These are phyloP conservation scores for Camelina laxa DNA, from an alignment of 345 rosid genomes.

Conservation along the genomic window DNA sequence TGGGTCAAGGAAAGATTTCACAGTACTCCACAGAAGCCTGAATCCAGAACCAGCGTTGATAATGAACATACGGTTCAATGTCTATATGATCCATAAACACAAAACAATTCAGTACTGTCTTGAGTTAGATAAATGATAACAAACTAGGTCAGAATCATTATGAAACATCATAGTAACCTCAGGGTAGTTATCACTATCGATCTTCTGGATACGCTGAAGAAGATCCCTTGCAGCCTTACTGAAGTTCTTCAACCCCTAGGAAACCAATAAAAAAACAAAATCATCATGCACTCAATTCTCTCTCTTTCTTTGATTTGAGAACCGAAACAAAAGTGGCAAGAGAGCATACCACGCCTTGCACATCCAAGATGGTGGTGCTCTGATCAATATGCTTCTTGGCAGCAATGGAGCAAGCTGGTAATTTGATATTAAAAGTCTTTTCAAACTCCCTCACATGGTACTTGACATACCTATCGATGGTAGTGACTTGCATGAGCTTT, in stretches of 20 bases:
- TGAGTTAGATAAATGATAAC: conserved; percentile 15
- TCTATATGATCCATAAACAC: conserved; percentile 50
- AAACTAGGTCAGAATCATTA: not conserved
- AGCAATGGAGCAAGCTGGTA: conserved; percentile 82
- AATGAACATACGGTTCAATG: conserved; percentile 95
- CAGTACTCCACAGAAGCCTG: conserved; percentile 94
- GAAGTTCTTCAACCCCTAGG: conserved; percentile 81
- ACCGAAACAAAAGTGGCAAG: not conserved
- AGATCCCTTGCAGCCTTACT: conserved; percentile 89
- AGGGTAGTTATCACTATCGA: conserved; percentile 87
- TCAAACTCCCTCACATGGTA: conserved; percentile 92
- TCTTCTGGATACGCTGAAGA: conserved; percentile 69
- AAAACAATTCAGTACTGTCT: conserved; percentile 6
- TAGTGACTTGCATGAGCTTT: conserved; percentile 90
- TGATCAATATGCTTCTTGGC: conserved; percentile 87
- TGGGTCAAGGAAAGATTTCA: conserved; percentile 89
- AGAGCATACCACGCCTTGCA: conserved; percentile 89
- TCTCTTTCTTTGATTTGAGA: not conserved
- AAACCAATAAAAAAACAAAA: not conserved
- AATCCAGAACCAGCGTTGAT: conserved; percentile 95
- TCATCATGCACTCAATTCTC: not conserved
- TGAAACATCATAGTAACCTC: conserved; percentile 57
- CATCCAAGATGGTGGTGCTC: conserved; percentile 94
- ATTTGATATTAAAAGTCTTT: conserved; percentile 71
- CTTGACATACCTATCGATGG: conserved; percentile 77